Base-by-base conservation (phyloP, 1,284 basidiomycete species). In the Boletus semigastroideus region DNA sequence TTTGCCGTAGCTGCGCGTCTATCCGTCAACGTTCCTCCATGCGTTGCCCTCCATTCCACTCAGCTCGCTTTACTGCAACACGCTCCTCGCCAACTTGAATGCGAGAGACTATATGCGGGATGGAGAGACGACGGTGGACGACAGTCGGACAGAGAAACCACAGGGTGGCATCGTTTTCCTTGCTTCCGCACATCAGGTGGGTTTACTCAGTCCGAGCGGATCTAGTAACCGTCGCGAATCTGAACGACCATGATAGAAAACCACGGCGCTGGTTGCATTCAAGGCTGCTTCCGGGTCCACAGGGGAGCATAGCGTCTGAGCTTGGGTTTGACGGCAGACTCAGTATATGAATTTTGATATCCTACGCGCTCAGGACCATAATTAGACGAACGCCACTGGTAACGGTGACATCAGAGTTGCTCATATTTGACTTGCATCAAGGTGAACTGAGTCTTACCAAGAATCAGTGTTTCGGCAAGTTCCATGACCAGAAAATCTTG, bases 21-120 rank as follows among this genome's bases (percentile, higher is more conserved):
- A 16, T 20, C 52, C 51, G 1, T n/a, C 34, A 1, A 45, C 14
- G 9, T 1, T 22, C 5, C 8, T 37, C 3, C n/a, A 37, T 37
- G 17, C 55, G 12, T 25, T 37, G 10, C 25, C 31, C 5, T 34
- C 17, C 10, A 9, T 31, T 13, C 52, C 58, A 7, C 27, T 59
- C 19, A 46, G 49, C 28, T 41, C 59, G 1, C 7, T 56, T 4
- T 61, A 61, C 17, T 59, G 49, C 19, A 61, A 61, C 17, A 55
- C 49, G 2, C 27, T 59, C n/a, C 52, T 61, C n/a, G 56, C 49
- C 30, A 61, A 52, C 40, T 19, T 61, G 37, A 59, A 56, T n/a
- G 59, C 34, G 0, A 51, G 58, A 41, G 11, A 14, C 0, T 61
- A 59, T 17, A 19, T 59, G 31, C 39, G 34, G 5, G 45, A 41